These are phyloP conservation scores for Ochromonas danica DNA, from an alignment of 108 stramenopile genomes.

Conservation along the genomic window DNA sequence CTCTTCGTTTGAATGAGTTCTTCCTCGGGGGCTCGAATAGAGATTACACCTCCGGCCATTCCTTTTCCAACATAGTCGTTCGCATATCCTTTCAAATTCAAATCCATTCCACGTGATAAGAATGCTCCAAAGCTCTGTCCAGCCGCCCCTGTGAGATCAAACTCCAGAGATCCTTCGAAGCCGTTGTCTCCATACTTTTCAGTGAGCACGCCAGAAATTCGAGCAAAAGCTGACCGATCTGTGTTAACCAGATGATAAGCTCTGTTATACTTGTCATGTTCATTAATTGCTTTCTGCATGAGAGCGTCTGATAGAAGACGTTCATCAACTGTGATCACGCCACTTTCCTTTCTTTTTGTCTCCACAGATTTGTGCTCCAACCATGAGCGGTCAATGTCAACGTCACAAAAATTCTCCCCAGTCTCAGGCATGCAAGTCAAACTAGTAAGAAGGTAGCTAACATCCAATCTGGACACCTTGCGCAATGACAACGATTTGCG, in stretches of 20 bases:
- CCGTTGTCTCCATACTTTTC: slow-evolving; percentile 47
- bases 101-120: slow-evolving; percentile 40
- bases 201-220: slow-evolving; percentile 45
- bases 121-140: slow-evolving; percentile 53
- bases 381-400: slow-evolving; percentile 15
- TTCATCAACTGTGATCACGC: slow-evolving; percentile 45
- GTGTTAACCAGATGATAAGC: slow-evolving; percentile 42
- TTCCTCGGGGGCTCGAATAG: slow-evolving; percentile 39
- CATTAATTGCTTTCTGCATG: neutral
- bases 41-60: slow-evolving; percentile 50
- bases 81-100: slow-evolving; percentile 47
- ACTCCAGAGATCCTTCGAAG: slow-evolving; percentile 37
- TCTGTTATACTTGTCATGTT: slow-evolving; percentile 24
- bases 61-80: slow-evolving; percentile 58
- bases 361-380: slow-evolving; percentile 40
- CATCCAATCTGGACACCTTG: slow-evolving; percentile 39
- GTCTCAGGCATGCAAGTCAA: neutral
- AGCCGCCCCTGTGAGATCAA: slow-evolving; percentile 46
- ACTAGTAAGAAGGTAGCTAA: slow-evolving; percentile 41
- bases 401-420: slow-evolving; percentile 36
- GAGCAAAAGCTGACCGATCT: slow-evolving; percentile 49
- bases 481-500: slow-evolving; percentile 35
- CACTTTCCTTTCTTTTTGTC: slow-evolving; percentile 46
- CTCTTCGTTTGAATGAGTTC: neutral
- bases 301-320: slow-evolving; percentile 39